Conservation (phyloP, 495 filamentous ascomycete genomes). For the Aspergillus sparsus region DNA sequence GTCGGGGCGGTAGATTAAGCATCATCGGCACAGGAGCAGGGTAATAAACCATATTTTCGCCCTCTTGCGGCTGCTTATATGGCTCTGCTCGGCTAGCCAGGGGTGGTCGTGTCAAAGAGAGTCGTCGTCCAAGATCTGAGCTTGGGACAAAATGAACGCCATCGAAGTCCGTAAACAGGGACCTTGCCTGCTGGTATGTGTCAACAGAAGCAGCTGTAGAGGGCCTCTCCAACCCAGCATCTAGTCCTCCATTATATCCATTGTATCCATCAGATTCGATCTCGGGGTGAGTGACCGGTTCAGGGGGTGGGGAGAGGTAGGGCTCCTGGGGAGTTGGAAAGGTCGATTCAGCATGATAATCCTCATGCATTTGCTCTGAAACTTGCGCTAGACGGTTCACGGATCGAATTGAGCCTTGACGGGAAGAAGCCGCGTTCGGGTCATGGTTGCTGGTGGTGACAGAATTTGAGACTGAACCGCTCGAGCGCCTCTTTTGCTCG, state of each 20-base stretch:
- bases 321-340: slow-evolving; percentile 40
- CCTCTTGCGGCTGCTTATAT: slow-evolving; percentile 63
- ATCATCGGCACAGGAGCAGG: slow-evolving; percentile 92
- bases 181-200: slow-evolving; percentile 67
- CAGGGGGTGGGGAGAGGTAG: slow-evolving; percentile 32
- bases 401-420: slow-evolving; percentile 61
- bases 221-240: slow-evolving; percentile 39
- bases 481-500: slow-evolving; percentile 66
- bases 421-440: slow-evolving; percentile 53
- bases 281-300: slow-evolving; percentile 28
- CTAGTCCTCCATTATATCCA: slow-evolving; percentile 20
- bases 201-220: slow-evolving; percentile 61
- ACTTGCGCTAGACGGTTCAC: slow-evolving; percentile 55
- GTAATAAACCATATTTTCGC: slow-evolving; percentile 87
- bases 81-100: slow-evolving; percentile 55
- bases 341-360: slow-evolving; percentile 30
- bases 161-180: slow-evolving; percentile 88
- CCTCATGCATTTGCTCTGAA: slow-evolving; percentile 45
- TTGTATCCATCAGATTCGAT: slow-evolving; percentile 22
- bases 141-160: slow-evolving; percentile 77
- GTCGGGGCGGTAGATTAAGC: slow-evolving; percentile 85
- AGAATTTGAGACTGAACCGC: slow-evolving; percentile 57
- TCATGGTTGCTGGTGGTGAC: slow-evolving; percentile 38
- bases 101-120: slow-evolving; percentile 43
- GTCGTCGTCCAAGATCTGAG: slow-evolving; percentile 32